Evolutionary conservation across 164 flowering plant species (phyloP), one percentile per base, ranked within the genome.

Genomic region (Stephania japonica): DNA sequence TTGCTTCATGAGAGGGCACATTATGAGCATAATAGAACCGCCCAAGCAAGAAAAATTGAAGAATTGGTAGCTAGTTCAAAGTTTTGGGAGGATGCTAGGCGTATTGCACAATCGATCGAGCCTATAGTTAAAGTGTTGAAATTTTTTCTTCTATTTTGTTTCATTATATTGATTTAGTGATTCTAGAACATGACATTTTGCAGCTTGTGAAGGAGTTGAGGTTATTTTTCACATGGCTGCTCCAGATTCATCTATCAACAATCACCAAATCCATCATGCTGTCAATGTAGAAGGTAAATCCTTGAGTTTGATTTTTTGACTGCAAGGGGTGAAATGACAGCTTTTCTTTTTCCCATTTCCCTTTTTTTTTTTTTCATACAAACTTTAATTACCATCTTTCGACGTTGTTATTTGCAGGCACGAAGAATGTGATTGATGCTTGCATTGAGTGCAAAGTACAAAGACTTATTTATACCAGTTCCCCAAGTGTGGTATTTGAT

Each of bases 201-300:
- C 87, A 95, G 97, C 90, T 19, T 86, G 65, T 53, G 77, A 88
- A 77, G 98, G 98, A 71, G 91, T 85, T 42, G 94, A 89, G 80
- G 96, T 81, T 75, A 97, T 95, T 21, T 95, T 93, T 81, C 99
- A 95, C 85, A 95, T 91, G 97, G 99, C 99, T 65, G 99, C 99
- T 72, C 98, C 99, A 5, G 90, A 95, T 88, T 95, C 99, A 12
- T 95, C 99, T 56, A 89, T 95, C 65, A 93, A 95, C 72, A 89
- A 85, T 79, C 70, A 86, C 73, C 86, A 89, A 81, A 94, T 95
- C 43, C 99, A 95, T 74, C 72, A 86, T 77, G 88, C 98, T 13
- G 99, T 95, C 78, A 95, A 95, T 77, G 99, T 95, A 53, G 81
- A 84, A 87, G 99, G 99, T 94, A 75, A 47, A 59, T 13, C 25